phyloP scores from a whole-genome alignment of 208 protist species.

The Trypanosoma boissoni region DNA sequence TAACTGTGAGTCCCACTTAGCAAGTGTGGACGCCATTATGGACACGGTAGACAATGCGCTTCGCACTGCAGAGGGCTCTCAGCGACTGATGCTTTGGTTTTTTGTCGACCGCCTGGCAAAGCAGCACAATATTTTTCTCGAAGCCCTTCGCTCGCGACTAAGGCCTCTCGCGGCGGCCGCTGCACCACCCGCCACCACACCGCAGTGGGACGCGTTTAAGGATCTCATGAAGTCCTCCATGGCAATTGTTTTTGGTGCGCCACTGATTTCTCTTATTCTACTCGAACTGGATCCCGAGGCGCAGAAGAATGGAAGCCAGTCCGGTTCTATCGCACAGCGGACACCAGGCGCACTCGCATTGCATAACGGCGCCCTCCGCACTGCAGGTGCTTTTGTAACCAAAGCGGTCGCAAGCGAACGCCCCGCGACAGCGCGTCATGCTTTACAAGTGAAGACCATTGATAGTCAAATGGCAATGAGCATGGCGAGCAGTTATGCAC shows the following conservation, averaged over 20 bases:
- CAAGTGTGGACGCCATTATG: constrained; percentile 56
- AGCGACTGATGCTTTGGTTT: constrained; percentile 76
- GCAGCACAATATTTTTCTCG: constrained; percentile 74
- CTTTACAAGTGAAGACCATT: constrained; percentile 86
- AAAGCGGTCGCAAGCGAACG: constrained; percentile 60
- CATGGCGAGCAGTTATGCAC: constrained; percentile 84
- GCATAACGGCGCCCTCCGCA: constrained; percentile 61
- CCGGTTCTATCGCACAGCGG: not conserved
- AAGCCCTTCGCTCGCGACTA: constrained; percentile 66
- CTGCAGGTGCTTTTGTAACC: constrained; percentile 64
- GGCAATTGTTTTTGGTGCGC: constrained; percentile 67
- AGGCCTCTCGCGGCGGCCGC: constrained; percentile 50
- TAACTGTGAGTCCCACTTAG: constrained; percentile 67
- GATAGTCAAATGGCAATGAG: constrained; percentile 88
- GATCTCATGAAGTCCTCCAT: constrained; percentile 70
- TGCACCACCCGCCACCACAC: constrained; percentile 24
- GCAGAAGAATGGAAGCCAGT: constrained; percentile 14
- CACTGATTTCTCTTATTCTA: constrained; percentile 71
- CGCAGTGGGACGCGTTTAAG: constrained; percentile 67
- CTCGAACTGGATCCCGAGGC: constrained; percentile 54
- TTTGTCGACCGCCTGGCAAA: constrained; percentile 86
- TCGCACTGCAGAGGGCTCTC: constrained; percentile 35
- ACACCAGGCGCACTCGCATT: constrained; percentile 38
- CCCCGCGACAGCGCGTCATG: constrained; percentile 43
- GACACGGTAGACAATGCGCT: constrained; percentile 78